Conservation (phyloP, 495 filamentous ascomycete species). For the Daldinia grandis region DNA sequence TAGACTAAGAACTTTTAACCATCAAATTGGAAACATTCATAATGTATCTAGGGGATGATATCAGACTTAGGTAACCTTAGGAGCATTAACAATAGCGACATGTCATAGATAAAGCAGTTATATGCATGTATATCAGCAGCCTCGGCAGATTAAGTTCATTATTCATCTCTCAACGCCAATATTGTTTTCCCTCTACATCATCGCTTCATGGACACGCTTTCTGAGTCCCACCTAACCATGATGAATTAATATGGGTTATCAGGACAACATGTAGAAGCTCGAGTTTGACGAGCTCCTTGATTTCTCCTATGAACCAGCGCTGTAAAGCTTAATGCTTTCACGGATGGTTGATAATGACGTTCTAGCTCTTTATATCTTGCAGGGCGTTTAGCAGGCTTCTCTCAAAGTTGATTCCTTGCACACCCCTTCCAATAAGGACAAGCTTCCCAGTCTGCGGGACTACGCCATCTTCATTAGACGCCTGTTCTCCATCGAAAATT, state of each 20-base stretch:
- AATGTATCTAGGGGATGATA: too few species aligned
- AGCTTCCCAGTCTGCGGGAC: constrained; percentile 68
- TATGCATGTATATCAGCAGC: too few species aligned
- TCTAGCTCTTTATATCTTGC: constrained; percentile 14
- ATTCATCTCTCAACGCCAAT: too few species aligned
- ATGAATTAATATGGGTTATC: neutral
- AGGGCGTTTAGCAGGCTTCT: constrained; percentile 47
- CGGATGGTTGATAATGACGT: neutral
- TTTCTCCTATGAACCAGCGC: neutral
- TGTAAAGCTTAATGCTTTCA: neutral
- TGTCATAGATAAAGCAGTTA: too few species aligned
- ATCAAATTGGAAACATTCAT: too few species aligned
- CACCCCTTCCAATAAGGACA: constrained; percentile 77
- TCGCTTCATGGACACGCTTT: too few species aligned
- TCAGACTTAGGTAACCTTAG: too few species aligned
- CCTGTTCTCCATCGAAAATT: constrained; percentile 70
- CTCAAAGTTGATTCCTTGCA: constrained; percentile 60
- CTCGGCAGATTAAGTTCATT: too few species aligned
- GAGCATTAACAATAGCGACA: too few species aligned
- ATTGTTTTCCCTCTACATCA: too few species aligned
- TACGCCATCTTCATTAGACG: constrained; percentile 26
- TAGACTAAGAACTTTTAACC: too few species aligned
- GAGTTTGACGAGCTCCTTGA: neutral
- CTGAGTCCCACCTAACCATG: neutral
- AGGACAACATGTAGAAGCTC: neutral